Conservation (phyloP, 2,329 filamentous ascomycete genomes). For the Hymenoscyphus infarciens region DNA sequence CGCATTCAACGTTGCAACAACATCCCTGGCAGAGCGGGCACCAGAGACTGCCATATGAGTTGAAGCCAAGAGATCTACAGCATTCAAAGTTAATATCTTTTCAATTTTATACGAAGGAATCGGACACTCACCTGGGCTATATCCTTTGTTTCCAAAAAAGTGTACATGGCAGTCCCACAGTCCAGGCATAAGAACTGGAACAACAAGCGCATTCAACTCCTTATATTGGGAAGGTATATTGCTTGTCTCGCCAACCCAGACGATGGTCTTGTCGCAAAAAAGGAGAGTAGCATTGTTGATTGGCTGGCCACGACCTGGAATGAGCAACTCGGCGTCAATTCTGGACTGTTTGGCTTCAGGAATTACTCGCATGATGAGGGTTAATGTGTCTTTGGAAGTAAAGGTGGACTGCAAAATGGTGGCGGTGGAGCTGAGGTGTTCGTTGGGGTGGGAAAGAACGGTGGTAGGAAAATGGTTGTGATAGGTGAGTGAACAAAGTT, state of each 20-base stretch:
- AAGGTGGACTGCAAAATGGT: neutral
- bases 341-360: neutral
- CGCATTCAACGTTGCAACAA: slow-evolving; percentile 41
- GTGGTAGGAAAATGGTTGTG: too few relatives aligned
- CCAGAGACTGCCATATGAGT: slow-evolving; percentile 36
- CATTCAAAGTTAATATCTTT: too few relatives aligned
- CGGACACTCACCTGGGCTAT: neutral
- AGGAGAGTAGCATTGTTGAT: slow-evolving; percentile 39
- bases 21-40: slow-evolving; percentile 41
- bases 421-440: neutral
- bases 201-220: neutral
- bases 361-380: neutral
- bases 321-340: slow-evolving; percentile 35
- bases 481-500: too few relatives aligned
- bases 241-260: slow-evolving; percentile 5
- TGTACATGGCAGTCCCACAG: neutral
- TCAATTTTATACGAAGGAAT: too few relatives aligned
- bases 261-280: slow-evolving; percentile 39
- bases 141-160: neutral
- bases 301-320: slow-evolving; percentile 44
- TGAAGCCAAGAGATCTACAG: neutral
- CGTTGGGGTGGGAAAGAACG: neutral
- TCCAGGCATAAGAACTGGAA: neutral
- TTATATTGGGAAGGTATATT: neutral
- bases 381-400: neutral